Conservation (phyloP, 805 yeast species). For the Metschnikowia continentalis region DNA sequence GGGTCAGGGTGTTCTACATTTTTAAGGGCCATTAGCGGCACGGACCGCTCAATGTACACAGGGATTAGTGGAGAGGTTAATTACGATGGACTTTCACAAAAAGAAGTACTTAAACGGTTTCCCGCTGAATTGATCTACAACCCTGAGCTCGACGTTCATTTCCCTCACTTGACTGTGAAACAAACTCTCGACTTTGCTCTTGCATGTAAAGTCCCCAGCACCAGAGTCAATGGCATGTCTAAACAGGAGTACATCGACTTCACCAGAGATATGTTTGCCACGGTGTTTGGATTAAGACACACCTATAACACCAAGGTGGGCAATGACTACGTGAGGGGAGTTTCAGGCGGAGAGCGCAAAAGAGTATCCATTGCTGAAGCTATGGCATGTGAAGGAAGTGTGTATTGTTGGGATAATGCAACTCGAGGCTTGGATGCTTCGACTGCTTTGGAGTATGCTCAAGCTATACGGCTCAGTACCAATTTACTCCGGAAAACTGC, state of each 20-base stretch:
- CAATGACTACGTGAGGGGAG: slow-evolving; percentile 60
- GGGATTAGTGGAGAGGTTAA: slow-evolving; percentile 37
- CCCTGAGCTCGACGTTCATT: slow-evolving; percentile 64
- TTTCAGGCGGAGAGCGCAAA: slow-evolving; percentile 69
- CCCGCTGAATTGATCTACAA: slow-evolving; percentile 67
- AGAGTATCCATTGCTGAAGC: slow-evolving; percentile 68
- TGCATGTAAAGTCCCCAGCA: slow-evolving; percentile 53
- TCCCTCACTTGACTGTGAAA: slow-evolving; percentile 63
- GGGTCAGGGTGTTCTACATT: slow-evolving; percentile 74
- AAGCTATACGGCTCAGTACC: slow-evolving; percentile 55
- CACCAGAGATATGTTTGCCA: slow-evolving; percentile 39
- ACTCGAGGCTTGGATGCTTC: slow-evolving; percentile 69
- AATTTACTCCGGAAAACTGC: slow-evolving; percentile 47
- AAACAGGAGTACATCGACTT: slow-evolving; percentile 48
- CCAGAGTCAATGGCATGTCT: slow-evolving; percentile 49
- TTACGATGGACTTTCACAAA: slow-evolving; percentile 50
- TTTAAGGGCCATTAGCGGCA: slow-evolving; percentile 57
- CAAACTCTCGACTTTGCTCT: slow-evolving; percentile 62
- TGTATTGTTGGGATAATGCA: slow-evolving; percentile 63
- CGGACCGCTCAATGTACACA: slow-evolving; percentile 46
- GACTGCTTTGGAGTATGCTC: slow-evolving; percentile 60
- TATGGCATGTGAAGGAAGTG: slow-evolving; percentile 41
- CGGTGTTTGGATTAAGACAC: slow-evolving; percentile 50
- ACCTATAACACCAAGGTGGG: slow-evolving; percentile 58
- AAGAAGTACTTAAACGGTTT: slow-evolving; percentile 47